Evolutionary conservation across 208 protist genomes (phyloP).

Genomic region (Trypanosoma platydactyli): DNA sequence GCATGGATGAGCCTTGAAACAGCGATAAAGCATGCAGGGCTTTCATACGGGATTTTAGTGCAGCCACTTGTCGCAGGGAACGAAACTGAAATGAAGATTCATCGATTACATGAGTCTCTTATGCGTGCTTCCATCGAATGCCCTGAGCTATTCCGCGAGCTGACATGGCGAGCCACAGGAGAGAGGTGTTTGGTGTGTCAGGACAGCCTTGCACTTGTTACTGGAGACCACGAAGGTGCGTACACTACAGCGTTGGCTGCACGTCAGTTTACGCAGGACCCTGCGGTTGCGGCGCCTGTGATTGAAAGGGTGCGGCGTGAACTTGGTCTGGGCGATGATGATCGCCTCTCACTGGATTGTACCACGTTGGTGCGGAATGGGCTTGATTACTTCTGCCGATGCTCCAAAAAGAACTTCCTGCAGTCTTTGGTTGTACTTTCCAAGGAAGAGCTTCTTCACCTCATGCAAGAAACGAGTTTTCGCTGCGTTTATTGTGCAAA

Average conservation of each 20-base stretch:
- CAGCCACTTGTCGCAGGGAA: slow-evolving; percentile 58
- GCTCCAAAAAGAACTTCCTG: slow-evolving; percentile 53
- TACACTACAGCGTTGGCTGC: slow-evolving; percentile 42
- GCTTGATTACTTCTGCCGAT: slow-evolving; percentile 85
- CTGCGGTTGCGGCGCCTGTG: slow-evolving; percentile 33
- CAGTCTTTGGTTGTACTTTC: slow-evolving; percentile 30
- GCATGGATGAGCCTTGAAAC: slow-evolving; percentile 3
- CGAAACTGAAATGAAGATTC: slow-evolving; percentile 37
- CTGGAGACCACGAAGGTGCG: slow-evolving; percentile 71
- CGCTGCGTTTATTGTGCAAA: slow-evolving; percentile 50
- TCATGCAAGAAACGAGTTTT: slow-evolving; percentile 32
- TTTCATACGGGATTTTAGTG: slow-evolving; percentile 61
- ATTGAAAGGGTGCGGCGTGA: slow-evolving; percentile 51
- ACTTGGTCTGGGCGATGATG: slow-evolving; percentile 35
- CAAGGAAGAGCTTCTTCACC: slow-evolving; percentile 23
- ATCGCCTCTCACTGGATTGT: slow-evolving; percentile 33
- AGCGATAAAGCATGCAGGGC: neutral
- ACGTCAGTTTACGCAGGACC: slow-evolving; percentile 60
- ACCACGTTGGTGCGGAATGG: slow-evolving; percentile 43
- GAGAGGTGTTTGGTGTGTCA: slow-evolving; percentile 44
- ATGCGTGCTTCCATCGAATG: slow-evolving; percentile 29
- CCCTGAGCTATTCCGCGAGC: slow-evolving; percentile 13
- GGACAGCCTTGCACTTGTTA: slow-evolving; percentile 57
- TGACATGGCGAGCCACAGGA: slow-evolving; percentile 19
- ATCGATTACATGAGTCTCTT: slow-evolving; percentile 45